A percentile compares a stretch with the other conserved stretches of the same genome.
Evolutionary conservation across 129 eudicot genomes (phyloP).

Genomic region (Escallonia herrerae): DNA sequence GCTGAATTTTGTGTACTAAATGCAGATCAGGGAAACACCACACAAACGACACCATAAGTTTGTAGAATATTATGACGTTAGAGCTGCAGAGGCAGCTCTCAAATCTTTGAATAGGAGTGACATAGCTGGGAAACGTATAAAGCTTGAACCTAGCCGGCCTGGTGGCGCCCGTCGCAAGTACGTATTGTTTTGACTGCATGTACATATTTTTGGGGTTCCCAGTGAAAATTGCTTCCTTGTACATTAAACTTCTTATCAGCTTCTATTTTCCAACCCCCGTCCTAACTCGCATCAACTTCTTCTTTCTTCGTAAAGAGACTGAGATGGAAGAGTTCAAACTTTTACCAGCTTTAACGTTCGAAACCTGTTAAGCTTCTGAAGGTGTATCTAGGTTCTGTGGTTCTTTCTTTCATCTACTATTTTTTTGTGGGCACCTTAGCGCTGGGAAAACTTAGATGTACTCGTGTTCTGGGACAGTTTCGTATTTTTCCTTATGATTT

Average conservation of each 20-base stretch:
- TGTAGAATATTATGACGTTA: slow-evolving; percentile 81
- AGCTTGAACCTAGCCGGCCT: slow-evolving; percentile 96
- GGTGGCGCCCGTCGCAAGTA: slow-evolving; percentile 95
- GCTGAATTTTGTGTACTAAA: slow-evolving; percentile 11
- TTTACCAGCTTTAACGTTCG: too few relatives aligned
- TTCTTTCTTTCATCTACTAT: too few relatives aligned
- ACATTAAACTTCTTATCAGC: background rate
- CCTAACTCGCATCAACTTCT: too few relatives aligned
- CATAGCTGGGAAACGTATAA: slow-evolving; percentile 94
- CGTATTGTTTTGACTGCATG: background rate
- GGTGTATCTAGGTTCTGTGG: too few relatives aligned
- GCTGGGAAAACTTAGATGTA: too few relatives aligned
- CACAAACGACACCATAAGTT: slow-evolving; percentile 92
- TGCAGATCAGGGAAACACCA: slow-evolving; percentile 92
- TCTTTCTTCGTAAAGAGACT: too few relatives aligned
- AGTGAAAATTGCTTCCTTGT: background rate
- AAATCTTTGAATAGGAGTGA: slow-evolving; percentile 85
- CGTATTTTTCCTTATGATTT: too few relatives aligned
- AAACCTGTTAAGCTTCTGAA: too few relatives aligned
- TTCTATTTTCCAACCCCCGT: too few relatives aligned
- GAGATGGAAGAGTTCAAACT: too few relatives aligned
- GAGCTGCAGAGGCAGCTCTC: slow-evolving; percentile 93
- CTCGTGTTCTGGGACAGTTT: too few relatives aligned
- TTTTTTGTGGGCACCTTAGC: too few relatives aligned
- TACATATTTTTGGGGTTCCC: background rate